phyloP scores from a whole-genome alignment of 192 early-diverging fungal species.

The Ramicandelaber brevisporus region DNA sequence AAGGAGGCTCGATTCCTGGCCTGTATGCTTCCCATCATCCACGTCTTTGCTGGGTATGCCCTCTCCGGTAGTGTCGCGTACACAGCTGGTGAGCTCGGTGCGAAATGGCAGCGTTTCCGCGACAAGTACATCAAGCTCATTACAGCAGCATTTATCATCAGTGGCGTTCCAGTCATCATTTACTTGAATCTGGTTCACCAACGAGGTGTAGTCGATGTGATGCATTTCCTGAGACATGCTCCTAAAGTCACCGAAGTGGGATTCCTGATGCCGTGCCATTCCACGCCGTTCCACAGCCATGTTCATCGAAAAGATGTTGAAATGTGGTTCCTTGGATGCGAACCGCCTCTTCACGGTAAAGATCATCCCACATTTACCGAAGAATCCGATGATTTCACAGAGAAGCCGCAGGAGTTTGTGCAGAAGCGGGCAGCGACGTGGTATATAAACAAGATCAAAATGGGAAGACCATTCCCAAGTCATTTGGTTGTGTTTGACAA shows the following conservation, averaged over 20 bases:
- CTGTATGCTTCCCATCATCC: conserved; percentile 46
- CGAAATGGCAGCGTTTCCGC: not conserved
- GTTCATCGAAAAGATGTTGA: conserved; percentile 31
- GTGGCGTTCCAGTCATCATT: conserved; percentile 30
- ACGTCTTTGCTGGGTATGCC: conserved; percentile 19
- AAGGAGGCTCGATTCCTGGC: conserved; percentile 94
- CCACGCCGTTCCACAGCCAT: conserved; percentile 77
- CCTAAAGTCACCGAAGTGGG: conserved; percentile 17
- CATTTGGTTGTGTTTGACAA: conserved; percentile 61
- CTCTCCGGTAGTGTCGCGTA: not conserved
- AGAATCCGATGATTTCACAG: conserved; percentile 12
- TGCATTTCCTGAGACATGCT: conserved; percentile 36
- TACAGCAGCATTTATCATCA: no score
- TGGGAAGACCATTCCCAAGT: conserved; percentile 23
- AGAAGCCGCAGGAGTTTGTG: conserved; percentile 68
- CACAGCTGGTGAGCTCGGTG: not conserved
- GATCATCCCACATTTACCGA: not conserved
- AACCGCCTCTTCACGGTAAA: conserved; percentile 48
- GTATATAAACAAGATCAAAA: conserved; percentile 17
- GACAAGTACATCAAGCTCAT: not conserved
- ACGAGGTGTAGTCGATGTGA: conserved; percentile 74
- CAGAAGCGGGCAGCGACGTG: conserved; percentile 25
- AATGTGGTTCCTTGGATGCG: conserved; percentile 77
- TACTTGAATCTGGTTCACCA: conserved; percentile 68
- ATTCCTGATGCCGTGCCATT: conserved; percentile 93